Conservation (phyloP, 768 basidiomycete genomes). For the Crepidotus variabilis region DNA sequence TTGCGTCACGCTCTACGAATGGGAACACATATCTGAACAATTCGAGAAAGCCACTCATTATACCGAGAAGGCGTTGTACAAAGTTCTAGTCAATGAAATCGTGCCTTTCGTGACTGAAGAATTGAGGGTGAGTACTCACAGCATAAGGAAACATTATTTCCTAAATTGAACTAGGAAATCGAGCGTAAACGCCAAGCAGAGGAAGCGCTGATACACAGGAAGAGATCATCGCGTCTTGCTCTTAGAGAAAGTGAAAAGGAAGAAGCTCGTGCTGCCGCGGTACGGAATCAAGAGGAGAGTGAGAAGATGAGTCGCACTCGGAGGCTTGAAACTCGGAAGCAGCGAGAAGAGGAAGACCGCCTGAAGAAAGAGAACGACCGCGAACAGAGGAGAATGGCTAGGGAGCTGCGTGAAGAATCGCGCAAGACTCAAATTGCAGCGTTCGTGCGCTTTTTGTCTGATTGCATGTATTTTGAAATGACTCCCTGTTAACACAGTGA, state of each 20-base stretch:
- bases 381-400: slow-evolving; percentile 47
- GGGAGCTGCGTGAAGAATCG: slow-evolving; percentile 38
- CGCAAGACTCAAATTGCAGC: slow-evolving; percentile 21
- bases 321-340: slow-evolving; percentile 51
- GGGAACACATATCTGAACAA: slow-evolving; percentile 74
- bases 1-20: slow-evolving; percentile 79
- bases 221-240: slow-evolving; percentile 88
- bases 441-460: slow-evolving; percentile 7
- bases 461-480: background rate
- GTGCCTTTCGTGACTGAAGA: slow-evolving; percentile 69
- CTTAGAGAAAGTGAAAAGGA: slow-evolving; percentile 78
- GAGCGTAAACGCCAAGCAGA: slow-evolving; percentile 61
- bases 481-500: slow-evolving; percentile 1
- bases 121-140: slow-evolving; percentile 49
- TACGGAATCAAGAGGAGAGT: slow-evolving; percentile 59
- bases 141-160: background rate
- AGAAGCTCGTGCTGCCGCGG: slow-evolving; percentile 58
- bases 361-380: slow-evolving; percentile 54
- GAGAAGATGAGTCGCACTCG: slow-evolving; percentile 64
- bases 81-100: slow-evolving; percentile 58
- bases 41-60: slow-evolving; percentile 78
- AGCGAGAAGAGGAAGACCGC: slow-evolving; percentile 55
- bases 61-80: slow-evolving; percentile 76
- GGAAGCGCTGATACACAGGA: slow-evolving; percentile 78
- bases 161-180: slow-evolving; percentile 43